Evolutionary conservation across 495 filamentous ascomycete species (phyloP), one percentile per base, ranked within the genome.

Genomic region (Hyaloscypha bicolor): DNA sequence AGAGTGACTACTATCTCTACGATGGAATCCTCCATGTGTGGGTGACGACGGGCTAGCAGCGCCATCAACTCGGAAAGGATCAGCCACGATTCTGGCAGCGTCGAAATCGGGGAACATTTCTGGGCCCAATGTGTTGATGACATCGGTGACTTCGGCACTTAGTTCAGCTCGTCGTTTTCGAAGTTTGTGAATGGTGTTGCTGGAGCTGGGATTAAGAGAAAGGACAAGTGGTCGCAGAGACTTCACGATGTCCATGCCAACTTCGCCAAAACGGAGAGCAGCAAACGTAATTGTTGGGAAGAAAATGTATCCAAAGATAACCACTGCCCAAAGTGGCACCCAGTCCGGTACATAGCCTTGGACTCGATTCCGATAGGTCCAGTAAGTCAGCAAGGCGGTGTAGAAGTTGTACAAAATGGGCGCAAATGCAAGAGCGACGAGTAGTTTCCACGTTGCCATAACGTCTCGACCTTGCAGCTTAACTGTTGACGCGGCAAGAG

Each of bases 81-180:
- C 82, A 16, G 86, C 82, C 33, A 99, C 82, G 64, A 98, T 89
- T 21, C 95, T 90, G 0, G 85, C 84, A 6, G 90, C 81, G 72
- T 97, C 92, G 75, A 98, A 99, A 78, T 99, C 95, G 12, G 93
- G 93, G 80, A 95, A 99, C 78, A 99, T 87, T 72, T 99, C 95
- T 1, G 95, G 95, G 0, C 96, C 95, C 35, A 98, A 86, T 8
- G 91, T 93, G 79, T 99, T 98, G 82, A 99, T 97, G 33, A 93
- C 79, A 16, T 94, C 87, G 2, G 92, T 96, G 39, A 98, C 93
- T 73, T 96, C 86, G n/a, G 85, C 81, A 25, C 89, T 89, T 32
- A 99, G 83, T 55, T 89, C 80, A 4, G 83, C 89, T 62, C 95
- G 90, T 55, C 86, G 82, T 70, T 87, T 79, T 37, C 93, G 87